phyloP scores from a whole-genome alignment of 345 rosid genomes.

The Populus ilicifolia region DNA sequence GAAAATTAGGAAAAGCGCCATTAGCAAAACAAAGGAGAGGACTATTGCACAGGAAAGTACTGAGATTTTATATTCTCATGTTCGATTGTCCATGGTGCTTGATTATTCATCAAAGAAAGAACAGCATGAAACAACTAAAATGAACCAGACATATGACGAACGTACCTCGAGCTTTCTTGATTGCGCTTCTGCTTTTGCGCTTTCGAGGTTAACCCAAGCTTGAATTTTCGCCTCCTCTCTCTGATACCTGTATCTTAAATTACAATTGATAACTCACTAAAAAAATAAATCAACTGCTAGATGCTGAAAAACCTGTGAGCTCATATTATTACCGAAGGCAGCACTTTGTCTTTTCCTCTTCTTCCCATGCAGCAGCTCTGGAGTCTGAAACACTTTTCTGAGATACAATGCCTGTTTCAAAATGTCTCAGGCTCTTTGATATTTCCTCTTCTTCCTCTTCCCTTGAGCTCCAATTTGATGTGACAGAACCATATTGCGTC shows the following conservation, averaged over 20 bases:
- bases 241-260: conserved; percentile 52
- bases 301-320: background rate
- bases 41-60: background rate
- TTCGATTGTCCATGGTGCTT: background rate
- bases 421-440: conserved; percentile 81
- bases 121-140: background rate
- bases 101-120: background rate
- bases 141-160: background rate
- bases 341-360: conserved; percentile 74
- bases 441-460: conserved; percentile 89
- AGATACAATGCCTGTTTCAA: conserved; percentile 47
- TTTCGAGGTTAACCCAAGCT: conserved; percentile 93
- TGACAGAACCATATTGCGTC: conserved; percentile 52
- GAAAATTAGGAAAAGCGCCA: background rate
- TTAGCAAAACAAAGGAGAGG: background rate
- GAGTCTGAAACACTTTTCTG: conserved; percentile 56
- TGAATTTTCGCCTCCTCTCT: conserved; percentile 93
- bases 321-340: conserved; percentile 57
- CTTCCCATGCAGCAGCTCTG: conserved; percentile 64
- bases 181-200: conserved; percentile 95
- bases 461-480: conserved; percentile 82
- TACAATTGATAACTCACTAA: background rate
- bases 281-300: background rate
- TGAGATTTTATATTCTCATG: background rate
- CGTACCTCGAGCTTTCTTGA: conserved; percentile 85